Percentiles rank a stretch among this genome's conserved stretches.
These are phyloP conservation scores for Ampelocalamus luodianensis DNA, from an alignment of 176 grass and related monocot species.

Conservation along the genomic window DNA sequence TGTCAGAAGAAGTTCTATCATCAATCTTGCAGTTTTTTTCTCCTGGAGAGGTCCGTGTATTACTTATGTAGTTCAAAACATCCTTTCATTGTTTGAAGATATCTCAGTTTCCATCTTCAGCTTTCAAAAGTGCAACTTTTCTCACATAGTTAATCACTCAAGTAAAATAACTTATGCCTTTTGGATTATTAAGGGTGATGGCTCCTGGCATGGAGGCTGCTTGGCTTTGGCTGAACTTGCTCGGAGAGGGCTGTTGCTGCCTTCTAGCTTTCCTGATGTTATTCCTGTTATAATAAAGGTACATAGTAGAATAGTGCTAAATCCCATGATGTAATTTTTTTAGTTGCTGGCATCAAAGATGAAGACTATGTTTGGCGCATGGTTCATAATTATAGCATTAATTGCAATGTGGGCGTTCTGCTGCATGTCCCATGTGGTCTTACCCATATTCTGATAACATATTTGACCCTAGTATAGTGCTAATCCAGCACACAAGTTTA, in stretches of 20 bases:
- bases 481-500: slow-evolving; percentile 16
- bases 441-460: slow-evolving; percentile 31
- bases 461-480: slow-evolving; percentile 31
- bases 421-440: neutral
- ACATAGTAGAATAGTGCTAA: slow-evolving; percentile 13
- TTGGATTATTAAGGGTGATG: slow-evolving; percentile 74
- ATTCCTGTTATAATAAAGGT: slow-evolving; percentile 86
- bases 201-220: slow-evolving; percentile 97
- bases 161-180: slow-evolving; percentile 33
- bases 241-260: slow-evolving; percentile 85
- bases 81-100: slow-evolving; percentile 18
- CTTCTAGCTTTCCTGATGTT: slow-evolving; percentile 82
- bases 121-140: slow-evolving; percentile 41
- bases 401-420: slow-evolving; percentile 23
- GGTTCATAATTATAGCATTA: slow-evolving; percentile 18
- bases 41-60: slow-evolving; percentile 73
- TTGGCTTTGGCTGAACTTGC: slow-evolving; percentile 97
- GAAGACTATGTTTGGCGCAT: neutral
- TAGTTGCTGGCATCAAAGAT: slow-evolving; percentile 10
- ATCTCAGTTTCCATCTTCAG: slow-evolving; percentile 19
- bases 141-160: slow-evolving; percentile 8
- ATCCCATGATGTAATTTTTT: neutral
- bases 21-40: slow-evolving; percentile 92
- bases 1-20: slow-evolving; percentile 91
- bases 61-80: slow-evolving; percentile 27